phyloP scores from a whole-genome alignment of 441 rosid genomes.

The Daphne laureola region DNA sequence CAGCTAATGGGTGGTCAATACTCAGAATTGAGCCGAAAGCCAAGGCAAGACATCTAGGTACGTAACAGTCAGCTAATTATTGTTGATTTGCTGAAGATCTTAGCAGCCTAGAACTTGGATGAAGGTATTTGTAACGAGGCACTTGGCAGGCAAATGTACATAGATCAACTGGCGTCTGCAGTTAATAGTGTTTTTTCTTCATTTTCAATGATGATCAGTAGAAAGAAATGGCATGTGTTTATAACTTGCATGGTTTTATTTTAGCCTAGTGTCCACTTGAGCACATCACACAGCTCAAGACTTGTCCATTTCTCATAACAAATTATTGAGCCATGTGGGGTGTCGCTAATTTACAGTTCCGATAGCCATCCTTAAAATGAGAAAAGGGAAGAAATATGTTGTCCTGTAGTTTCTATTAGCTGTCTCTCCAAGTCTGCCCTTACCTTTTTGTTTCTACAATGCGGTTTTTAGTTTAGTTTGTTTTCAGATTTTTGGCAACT shows the following conservation, averaged over 20 bases:
- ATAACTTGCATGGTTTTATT: background rate
- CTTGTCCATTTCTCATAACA: background rate
- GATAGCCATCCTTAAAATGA: too few species aligned
- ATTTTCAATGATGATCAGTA: background rate
- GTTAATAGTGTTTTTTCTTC: constrained; percentile 9
- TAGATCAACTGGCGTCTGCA: constrained; percentile 22
- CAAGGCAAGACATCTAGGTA: constrained; percentile 69
- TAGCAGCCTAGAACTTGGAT: constrained; percentile 15
- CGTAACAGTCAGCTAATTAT: constrained; percentile 6
- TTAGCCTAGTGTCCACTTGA: background rate
- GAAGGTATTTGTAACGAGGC: constrained; percentile 16
- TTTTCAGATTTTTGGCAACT: background rate
- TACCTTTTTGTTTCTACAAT: background rate
- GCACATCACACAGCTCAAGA: background rate
- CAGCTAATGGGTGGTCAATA: constrained; percentile 88
- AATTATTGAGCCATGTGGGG: too few species aligned
- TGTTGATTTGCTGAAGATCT: constrained; percentile 10
- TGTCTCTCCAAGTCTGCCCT: background rate
- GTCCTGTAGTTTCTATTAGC: background rate
- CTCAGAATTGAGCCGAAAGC: constrained; percentile 87
- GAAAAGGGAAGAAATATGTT: background rate
- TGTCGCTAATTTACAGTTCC: too few species aligned
- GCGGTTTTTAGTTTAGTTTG: background rate
- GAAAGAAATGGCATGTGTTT: background rate
- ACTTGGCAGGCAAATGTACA: constrained; percentile 45